Conservation (phyloP, 768 basidiomycete genomes). For the Lepiota subincarnata region DNA sequence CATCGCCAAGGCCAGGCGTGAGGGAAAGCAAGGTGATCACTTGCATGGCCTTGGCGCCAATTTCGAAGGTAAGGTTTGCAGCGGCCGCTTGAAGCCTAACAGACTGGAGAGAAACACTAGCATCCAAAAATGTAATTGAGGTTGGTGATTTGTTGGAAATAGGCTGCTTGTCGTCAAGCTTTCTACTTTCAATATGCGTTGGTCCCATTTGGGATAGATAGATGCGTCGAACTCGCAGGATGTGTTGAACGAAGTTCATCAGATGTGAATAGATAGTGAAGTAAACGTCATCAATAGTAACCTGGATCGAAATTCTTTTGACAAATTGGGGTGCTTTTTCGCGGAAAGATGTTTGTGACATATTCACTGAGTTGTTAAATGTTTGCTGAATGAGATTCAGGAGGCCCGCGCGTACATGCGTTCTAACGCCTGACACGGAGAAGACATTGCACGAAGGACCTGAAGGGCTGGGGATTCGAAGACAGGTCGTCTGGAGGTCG, state of each 20-base stretch:
- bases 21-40: conserved; percentile 31
- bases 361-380: conserved; percentile 22
- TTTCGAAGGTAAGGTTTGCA: conserved; percentile 65
- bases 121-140: conserved; percentile 25
- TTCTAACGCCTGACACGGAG: conserved; percentile 25
- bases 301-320: conserved; percentile 27
- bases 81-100: conserved; percentile 62
- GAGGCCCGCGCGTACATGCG: conserved; percentile 20
- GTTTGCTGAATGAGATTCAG: conserved; percentile 26
- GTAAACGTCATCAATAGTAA: conserved; percentile 37
- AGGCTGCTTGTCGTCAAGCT: background rate
- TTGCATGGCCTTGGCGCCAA: conserved; percentile 40
- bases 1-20: conserved; percentile 24
- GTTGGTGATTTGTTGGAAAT: conserved; percentile 11
- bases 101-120: conserved; percentile 37
- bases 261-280: conserved; percentile 52
- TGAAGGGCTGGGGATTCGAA: conserved; percentile 31
- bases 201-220: conserved; percentile 17
- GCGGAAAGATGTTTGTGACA: conserved; percentile 45
- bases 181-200: conserved; percentile 1
- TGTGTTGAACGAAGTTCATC: conserved; percentile 53
- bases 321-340: conserved; percentile 27
- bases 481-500: conserved; percentile 22
- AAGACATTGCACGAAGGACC: conserved; percentile 28
- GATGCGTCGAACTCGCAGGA: conserved; percentile 46